Conservation (phyloP, 2,329 filamentous ascomycete genomes). For the Fusarium decemcellulare region DNA sequence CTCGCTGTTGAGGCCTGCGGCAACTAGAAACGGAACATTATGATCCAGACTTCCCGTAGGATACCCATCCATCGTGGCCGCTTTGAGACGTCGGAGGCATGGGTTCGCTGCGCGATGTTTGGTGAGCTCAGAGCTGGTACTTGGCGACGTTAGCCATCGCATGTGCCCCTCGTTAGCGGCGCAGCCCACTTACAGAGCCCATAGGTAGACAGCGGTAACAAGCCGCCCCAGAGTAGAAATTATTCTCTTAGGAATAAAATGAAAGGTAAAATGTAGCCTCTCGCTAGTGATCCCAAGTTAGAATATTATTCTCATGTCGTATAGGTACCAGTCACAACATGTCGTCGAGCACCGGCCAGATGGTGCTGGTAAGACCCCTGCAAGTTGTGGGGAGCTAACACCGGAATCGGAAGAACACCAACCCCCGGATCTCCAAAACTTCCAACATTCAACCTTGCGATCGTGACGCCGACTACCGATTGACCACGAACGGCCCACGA, state of each 20-base stretch:
- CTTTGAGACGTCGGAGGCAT: conserved; percentile 40
- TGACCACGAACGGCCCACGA: conserved; percentile 22
- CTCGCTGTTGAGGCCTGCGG: conserved; percentile 78
- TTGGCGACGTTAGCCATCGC: conserved; percentile 41
- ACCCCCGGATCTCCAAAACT: conserved; percentile 39
- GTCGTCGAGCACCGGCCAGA: conserved; percentile 9
- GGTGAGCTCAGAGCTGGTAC: conserved; percentile 38
- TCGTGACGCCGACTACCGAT: conserved; percentile 14
- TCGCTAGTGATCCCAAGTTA: not conserved
- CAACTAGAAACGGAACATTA: conserved; percentile 86
- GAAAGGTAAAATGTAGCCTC: not conserved
- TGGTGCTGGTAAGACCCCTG: conserved; percentile 31
- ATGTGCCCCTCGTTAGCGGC: conserved; percentile 46
- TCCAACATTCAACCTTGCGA: conserved; percentile 37
- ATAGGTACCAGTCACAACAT: conserved; percentile 1
- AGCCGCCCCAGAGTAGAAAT: too few species aligned
- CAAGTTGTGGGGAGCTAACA: conserved; percentile 25
- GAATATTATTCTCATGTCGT: conserved; percentile 4
- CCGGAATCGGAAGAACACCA: conserved; percentile 51
- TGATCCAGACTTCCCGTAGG: conserved; percentile 85
- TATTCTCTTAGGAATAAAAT: not conserved
- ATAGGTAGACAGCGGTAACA: conserved; percentile 10
- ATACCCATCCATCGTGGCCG: conserved; percentile 80
- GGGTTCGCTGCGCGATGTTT: conserved; percentile 35
- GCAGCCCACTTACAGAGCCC: conserved; percentile 44